Percentiles rank a stretch among this genome's conserved stretches.
Evolutionary conservation across 495 filamentous ascomycete species (phyloP).

Genomic region (Cladorrhinum samala): DNA sequence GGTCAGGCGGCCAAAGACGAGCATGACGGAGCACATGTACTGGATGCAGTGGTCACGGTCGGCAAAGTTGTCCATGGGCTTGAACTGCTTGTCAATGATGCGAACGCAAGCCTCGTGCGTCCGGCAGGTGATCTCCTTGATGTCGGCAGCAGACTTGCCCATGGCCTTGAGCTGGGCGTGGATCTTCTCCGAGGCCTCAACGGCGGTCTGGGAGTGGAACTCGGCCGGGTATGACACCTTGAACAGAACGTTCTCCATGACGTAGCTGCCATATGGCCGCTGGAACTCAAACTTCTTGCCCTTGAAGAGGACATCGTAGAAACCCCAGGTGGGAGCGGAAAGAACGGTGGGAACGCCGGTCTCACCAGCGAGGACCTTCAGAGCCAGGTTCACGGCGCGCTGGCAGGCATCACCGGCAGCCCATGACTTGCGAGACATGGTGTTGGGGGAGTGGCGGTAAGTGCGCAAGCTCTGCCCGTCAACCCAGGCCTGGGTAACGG

Average conservation of each 20-base stretch:
- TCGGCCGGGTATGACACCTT: constrained; percentile 98
- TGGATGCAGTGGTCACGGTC: constrained; percentile 99
- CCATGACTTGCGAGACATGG: constrained; percentile 99
- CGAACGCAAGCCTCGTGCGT: constrained; percentile 97
- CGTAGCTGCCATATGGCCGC: constrained; percentile 91
- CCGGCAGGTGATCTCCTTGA: constrained; percentile 85
- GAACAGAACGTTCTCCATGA: constrained; percentile 99
- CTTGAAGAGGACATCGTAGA: constrained; percentile 97
- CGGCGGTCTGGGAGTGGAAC: constrained; percentile 98
- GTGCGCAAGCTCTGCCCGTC: constrained; percentile 94
- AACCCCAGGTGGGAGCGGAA: constrained; percentile 91
- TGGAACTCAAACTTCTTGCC: constrained; percentile 95
- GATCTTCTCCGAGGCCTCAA: constrained; percentile 86
- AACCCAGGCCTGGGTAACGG: constrained; percentile 93
- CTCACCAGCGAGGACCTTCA: constrained; percentile 92
- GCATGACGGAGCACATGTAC: constrained; percentile 97
- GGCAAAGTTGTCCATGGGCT: constrained; percentile 98
- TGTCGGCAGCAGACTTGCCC: constrained; percentile 91
- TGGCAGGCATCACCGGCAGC: constrained; percentile 97
- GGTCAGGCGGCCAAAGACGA: constrained; percentile 85
- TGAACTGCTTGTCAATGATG: constrained; percentile 99
- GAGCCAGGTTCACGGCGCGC: constrained; percentile 85
- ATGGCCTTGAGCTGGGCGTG: constrained; percentile 70
- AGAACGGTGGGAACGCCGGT: constrained; percentile 86
- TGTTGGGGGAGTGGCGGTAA: constrained; percentile 95